Evolutionary conservation across 2,329 filamentous ascomycete genomes (phyloP).

Genomic region (Sclerotinia sclerotiorum): DNA sequence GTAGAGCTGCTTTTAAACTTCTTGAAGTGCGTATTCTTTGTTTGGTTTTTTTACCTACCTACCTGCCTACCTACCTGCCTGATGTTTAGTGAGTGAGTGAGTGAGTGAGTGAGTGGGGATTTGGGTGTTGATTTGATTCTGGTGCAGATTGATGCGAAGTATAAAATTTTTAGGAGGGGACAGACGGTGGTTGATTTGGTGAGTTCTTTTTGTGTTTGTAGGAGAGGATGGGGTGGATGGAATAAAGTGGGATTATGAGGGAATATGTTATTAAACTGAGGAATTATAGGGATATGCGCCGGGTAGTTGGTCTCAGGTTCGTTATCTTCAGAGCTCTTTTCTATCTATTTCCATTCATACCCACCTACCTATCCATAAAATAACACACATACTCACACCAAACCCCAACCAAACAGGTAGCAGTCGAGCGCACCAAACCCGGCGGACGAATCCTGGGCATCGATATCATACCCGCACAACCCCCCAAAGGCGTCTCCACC

Average conservation of each 20-base stretch:
- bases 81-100: background rate
- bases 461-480: slow-evolving; percentile 89
- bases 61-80: background rate
- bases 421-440: slow-evolving; percentile 73
- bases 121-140: background rate
- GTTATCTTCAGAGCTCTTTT: background rate
- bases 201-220: slow-evolving; percentile 37
- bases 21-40: slow-evolving; percentile 63
- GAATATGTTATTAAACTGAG: slow-evolving; percentile 17
- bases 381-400: background rate
- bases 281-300: slow-evolving; percentile 68
- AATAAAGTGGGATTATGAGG: background rate
- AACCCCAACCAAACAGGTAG: slow-evolving; percentile 60
- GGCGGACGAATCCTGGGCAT: slow-evolving; percentile 82
- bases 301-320: slow-evolving; percentile 68
- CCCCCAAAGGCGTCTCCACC: slow-evolving; percentile 86
- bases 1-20: slow-evolving; percentile 89
- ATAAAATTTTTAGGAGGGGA: slow-evolving; percentile 73
- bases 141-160: slow-evolving; percentile 73
- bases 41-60: too few species aligned
- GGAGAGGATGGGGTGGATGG: background rate
- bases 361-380: background rate
- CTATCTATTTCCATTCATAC: background rate
- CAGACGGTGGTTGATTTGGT: slow-evolving; percentile 90
- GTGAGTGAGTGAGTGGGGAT: background rate